Evolutionary conservation across 208 protist species (phyloP).

Genomic region (Trypanosoma caninum): DNA sequence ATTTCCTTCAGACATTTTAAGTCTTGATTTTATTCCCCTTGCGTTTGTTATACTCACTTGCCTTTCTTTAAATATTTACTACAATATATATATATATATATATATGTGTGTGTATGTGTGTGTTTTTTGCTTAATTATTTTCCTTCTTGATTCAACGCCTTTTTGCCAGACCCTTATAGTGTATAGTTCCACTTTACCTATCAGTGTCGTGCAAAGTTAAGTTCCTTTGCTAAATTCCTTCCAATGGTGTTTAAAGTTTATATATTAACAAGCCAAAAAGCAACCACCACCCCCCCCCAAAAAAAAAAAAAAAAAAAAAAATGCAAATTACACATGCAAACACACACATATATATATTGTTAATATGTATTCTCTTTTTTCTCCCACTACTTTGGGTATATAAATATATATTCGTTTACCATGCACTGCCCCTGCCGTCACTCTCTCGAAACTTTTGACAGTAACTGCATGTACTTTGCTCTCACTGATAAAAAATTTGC

Average conservation of each 20-base stretch:
- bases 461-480: conserved; percentile 14
- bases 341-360: background rate
- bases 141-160: background rate
- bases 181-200: no score
- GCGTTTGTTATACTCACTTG: background rate
- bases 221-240: no score
- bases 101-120: background rate
- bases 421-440: background rate
- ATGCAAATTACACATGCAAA: background rate
- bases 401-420: background rate
- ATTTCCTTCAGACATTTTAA: no score
- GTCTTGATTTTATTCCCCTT: no score
- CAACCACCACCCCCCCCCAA: background rate
- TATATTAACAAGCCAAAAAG: no score
- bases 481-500: background rate
- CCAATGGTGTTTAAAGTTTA: no score
- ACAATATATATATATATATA: background rate
- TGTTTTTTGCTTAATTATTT: background rate
- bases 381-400: no score
- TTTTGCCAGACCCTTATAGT: background rate
- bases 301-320: background rate
- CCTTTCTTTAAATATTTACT: background rate
- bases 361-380: no score
- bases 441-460: background rate
- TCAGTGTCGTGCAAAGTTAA: no score